Conservation (phyloP, 768 basidiomycete genomes). For the Tricholoma hemisulphureum region DNA sequence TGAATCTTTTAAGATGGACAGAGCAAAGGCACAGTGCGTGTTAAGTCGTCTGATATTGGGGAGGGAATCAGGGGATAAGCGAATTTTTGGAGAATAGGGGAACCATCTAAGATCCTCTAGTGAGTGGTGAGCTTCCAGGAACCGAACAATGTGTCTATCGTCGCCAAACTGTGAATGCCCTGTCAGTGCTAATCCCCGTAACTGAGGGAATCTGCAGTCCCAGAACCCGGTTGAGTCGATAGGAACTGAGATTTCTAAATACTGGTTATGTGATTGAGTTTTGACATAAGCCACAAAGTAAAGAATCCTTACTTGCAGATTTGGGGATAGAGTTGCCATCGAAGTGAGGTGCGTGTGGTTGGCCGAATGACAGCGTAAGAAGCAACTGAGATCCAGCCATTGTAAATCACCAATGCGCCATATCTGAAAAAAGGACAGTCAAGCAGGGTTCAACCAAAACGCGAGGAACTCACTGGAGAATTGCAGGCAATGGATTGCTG, state of each 20-base stretch:
- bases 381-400: not conserved
- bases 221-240: constrained; percentile 1
- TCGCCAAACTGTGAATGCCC: constrained; percentile 2
- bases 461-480: not conserved
- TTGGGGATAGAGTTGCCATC: not conserved
- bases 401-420: not conserved
- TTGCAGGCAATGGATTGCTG: not conserved
- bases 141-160: constrained; percentile 15
- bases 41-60: constrained; percentile 19
- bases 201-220: constrained; percentile 12
- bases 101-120: constrained; percentile 27
- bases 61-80: constrained; percentile 14
- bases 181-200: constrained; percentile 19
- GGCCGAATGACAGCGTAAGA: not conserved
- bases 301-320: not conserved
- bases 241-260: not conserved
- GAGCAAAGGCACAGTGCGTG: constrained; percentile 16
- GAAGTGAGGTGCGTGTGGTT: not conserved
- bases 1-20: constrained; percentile 17
- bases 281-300: not conserved
- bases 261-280: no score
- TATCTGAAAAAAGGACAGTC: not conserved
- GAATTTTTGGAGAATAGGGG: constrained; percentile 14
- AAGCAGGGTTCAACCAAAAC: not conserved
- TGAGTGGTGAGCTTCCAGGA: constrained; percentile 21